Evolutionary conservation across 2,329 filamentous ascomycete genomes (phyloP).

Genomic region (Emmonsiellopsis sp.): DNA sequence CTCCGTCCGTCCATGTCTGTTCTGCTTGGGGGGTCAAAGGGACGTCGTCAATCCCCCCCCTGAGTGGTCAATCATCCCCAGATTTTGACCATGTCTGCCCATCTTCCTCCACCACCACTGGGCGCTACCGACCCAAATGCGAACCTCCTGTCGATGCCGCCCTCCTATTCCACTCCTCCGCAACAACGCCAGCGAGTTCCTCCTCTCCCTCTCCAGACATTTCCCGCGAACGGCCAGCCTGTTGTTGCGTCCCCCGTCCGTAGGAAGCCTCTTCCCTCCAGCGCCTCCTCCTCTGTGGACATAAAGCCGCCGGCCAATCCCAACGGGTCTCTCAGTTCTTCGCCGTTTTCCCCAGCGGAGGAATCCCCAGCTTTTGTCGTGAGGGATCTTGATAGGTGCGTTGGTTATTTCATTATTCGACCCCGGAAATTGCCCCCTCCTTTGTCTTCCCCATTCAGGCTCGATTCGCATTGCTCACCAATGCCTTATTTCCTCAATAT

Average conservation of each 20-base stretch:
- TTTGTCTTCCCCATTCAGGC: conserved; percentile 3
- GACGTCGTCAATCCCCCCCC: background rate
- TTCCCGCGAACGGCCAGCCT: background rate
- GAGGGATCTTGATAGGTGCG: conserved; percentile 34
- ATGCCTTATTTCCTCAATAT: conserved; percentile 15
- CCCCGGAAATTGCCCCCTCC: conserved; percentile 1
- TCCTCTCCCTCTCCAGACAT: background rate
- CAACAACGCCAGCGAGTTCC: background rate
- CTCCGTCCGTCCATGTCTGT: conserved; percentile 1
- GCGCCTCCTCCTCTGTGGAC: conserved; percentile 36
- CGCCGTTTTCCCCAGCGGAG: conserved; percentile 19
- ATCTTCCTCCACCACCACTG: conserved; percentile 9
- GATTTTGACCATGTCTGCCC: conserved; percentile 1
- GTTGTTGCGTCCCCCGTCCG: conserved; percentile 27
- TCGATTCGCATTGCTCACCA: conserved; percentile 17
- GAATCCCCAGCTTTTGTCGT: conserved; percentile 23
- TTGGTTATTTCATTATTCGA: conserved; percentile 3
- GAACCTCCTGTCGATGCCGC: background rate
- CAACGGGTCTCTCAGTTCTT: conserved; percentile 5
- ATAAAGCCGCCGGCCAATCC: background rate
- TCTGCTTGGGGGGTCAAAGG: background rate
- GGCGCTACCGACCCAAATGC: conserved; percentile 9
- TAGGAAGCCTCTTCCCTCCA: conserved; percentile 47
- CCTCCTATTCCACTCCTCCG: conserved; percentile 5
- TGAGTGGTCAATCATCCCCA: conserved; percentile 1